These are phyloP conservation scores for Psidium friedrichsthalianum DNA, from an alignment of 345 rosid species.

Conservation along the genomic window DNA sequence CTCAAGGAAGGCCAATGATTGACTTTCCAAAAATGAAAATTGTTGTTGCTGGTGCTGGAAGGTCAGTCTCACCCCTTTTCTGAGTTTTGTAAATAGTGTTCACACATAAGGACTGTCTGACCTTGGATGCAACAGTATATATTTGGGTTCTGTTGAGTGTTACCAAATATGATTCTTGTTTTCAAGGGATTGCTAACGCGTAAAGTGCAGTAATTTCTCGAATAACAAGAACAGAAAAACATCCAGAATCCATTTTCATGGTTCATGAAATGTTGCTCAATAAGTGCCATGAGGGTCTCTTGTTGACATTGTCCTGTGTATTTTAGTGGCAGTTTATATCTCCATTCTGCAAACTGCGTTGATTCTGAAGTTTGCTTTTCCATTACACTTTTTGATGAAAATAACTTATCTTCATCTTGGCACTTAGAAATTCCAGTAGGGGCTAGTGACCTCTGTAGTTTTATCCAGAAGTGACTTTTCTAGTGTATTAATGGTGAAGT, in stretches of 20 bases:
- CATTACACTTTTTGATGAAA: not conserved
- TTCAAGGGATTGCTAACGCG: not conserved
- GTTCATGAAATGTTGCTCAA: not conserved
- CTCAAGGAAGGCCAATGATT: slow-evolving; percentile 93
- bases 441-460: not conserved
- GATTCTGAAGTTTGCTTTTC: not conserved
- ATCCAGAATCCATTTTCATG: not conserved
- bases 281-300: not conserved
- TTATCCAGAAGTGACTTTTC: not conserved
- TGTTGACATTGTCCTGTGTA: not conserved
- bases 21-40: slow-evolving; percentile 96
- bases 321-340: not conserved
- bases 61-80: slow-evolving; percentile 26
- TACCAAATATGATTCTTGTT: not conserved
- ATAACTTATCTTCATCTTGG: not conserved
- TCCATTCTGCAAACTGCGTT: not conserved
- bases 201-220: not conserved
- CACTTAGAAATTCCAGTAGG: not conserved
- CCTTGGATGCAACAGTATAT: not conserved
- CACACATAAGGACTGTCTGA: not conserved
- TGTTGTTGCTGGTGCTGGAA: slow-evolving; percentile 99
- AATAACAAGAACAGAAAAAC: not conserved
- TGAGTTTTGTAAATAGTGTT: not conserved
- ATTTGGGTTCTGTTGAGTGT: not conserved
- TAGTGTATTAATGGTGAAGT: not conserved